Percentiles rank a stretch among this genome's conserved stretches.
Conservation (phyloP, 208 protist genomes). For the Porcisia hertigi region DNA sequence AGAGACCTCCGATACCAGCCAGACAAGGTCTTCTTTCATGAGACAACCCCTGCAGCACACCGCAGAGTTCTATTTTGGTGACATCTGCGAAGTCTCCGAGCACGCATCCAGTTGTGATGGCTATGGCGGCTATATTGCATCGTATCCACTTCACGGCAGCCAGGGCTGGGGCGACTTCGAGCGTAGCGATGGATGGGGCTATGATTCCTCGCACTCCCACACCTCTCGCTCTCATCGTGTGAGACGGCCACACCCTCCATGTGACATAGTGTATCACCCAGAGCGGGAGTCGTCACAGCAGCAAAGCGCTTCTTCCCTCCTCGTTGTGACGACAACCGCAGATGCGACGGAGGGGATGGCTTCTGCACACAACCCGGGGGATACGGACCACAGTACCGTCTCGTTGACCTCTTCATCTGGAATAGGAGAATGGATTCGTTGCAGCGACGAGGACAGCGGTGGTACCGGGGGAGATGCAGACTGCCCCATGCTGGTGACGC, state of each 20-base stretch:
- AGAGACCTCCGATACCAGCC: neutral
- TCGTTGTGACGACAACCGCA: neutral
- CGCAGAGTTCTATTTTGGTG: neutral
- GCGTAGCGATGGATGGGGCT: neutral
- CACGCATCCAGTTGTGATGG: neutral
- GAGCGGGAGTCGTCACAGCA: neutral
- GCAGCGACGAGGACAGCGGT: constrained; percentile 16
- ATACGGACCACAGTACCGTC: constrained; percentile 5
- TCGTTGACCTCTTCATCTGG: constrained; percentile 18
- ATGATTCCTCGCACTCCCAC: neutral
- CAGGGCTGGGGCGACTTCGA: neutral
- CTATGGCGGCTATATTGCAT: constrained; percentile 14
- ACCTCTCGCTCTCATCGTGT: neutral
- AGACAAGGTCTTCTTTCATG: neutral
- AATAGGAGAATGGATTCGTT: constrained; percentile 20
- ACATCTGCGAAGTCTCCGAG: neutral
- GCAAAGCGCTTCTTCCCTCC: neutral
- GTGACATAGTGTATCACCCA: neutral
- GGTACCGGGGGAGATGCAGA: neutral
- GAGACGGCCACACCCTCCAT: too few relatives aligned
- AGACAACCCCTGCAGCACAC: neutral
- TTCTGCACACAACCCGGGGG: neutral
- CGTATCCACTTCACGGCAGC: constrained; percentile 1
- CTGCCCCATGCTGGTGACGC: constrained; percentile 57
- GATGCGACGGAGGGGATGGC: neutral